Evolutionary conservation across 1,284 basidiomycete species (phyloP), one percentile per base, ranked within the genome.

Genomic region (Ceratobasidium papillatum): DNA sequence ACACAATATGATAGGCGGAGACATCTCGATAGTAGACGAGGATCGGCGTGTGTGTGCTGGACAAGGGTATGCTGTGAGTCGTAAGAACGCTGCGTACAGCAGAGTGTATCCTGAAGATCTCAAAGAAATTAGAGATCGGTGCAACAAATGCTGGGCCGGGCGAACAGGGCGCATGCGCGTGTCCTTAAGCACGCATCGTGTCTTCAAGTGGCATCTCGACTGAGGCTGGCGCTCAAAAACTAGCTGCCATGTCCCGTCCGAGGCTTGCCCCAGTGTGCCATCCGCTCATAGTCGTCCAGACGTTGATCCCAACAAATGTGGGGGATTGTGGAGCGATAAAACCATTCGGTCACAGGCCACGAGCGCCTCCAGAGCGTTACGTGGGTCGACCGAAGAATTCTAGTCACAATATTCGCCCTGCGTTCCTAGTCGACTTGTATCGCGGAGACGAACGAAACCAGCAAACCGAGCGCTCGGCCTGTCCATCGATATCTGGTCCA

Each of bases 1-100:
- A 58, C 66, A 71, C 41, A 71, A 45, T 12, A 71, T 34, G 45
- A 58, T 71, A 58, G 54, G 38, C 54, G 66, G 66, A 47, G 54
- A 71, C 66, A 59, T 71, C 32, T 54, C 54, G 41, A 54, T 59
- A 71, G 45, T 32, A 11, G 38, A 38, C 36, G 64, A 54, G 25
- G 41, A 32, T 27, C 30, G 52, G 52, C 11, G 30, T 30, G 49
- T 14, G 45, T 9, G 45, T 19, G 11, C 19, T 43, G 52, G 66
- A 19, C 66, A 71, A 59, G 38, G 45, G 27, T 38, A 45, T 61
- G 56, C 12, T 22, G 17, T 34, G n/a, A 49, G 19, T 19, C 19
- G 8, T 41, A 7, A 2, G 38, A 17, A 11, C 12, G 4, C 19
- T 32, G 25, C 52, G 52, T 32, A 27, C 12, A 32, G 52, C 30